Conservation (phyloP, 169 alveolate species). For the Eimeria falciformis region DNA sequence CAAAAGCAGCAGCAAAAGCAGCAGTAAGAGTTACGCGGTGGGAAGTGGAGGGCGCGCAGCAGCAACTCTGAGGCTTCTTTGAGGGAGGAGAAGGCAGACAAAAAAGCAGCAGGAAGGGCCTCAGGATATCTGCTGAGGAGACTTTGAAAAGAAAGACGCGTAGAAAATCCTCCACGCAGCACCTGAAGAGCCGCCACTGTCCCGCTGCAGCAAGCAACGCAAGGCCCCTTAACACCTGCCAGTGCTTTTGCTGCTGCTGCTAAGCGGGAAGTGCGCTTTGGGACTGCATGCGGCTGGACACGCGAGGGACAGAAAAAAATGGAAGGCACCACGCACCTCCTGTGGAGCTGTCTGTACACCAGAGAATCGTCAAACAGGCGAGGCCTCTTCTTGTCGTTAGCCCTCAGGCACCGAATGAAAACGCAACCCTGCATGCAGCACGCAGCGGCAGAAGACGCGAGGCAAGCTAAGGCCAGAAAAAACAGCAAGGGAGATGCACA, state of each 20-base stretch:
- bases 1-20: slow-evolving; percentile 8
- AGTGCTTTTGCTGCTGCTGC: too few relatives aligned
- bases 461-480: too few relatives aligned
- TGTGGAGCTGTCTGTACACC: slow-evolving; percentile 32
- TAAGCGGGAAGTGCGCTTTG: too few relatives aligned
- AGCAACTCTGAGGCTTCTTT: not conserved
- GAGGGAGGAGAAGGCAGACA: not conserved
- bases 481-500: not conserved
- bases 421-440: not conserved
- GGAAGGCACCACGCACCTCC: slow-evolving; percentile 4
- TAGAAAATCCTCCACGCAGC: not conserved
- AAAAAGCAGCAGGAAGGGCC: not conserved
- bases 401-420: slow-evolving; percentile 6
- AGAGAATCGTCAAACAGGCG: not conserved
- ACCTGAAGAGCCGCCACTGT: not conserved
- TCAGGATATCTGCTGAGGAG: not conserved
- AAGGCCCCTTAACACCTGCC: too few relatives aligned
- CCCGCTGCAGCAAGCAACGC: not conserved
- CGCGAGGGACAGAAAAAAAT: too few relatives aligned
- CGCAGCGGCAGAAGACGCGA: not conserved
- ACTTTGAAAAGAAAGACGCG: not conserved
- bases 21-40: not conserved
- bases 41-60: not conserved
- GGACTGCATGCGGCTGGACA: too few relatives aligned
- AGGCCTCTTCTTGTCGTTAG: not conserved